Conservation (phyloP, 129 eudicot genomes). For the Ambrosia artemisiifolia region DNA sequence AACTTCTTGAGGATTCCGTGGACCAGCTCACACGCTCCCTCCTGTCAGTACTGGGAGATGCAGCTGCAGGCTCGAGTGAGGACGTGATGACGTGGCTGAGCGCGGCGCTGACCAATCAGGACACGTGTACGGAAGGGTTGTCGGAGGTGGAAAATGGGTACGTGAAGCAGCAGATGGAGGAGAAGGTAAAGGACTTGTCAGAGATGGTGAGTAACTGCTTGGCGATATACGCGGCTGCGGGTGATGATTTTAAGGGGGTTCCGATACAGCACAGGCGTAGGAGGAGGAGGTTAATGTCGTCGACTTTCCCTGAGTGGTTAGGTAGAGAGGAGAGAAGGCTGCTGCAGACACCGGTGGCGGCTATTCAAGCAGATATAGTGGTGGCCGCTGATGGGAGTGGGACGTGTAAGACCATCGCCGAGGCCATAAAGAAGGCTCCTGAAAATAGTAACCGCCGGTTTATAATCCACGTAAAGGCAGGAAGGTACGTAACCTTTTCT, state of each 20-base stretch:
- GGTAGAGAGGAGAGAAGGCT: constrained; percentile 46
- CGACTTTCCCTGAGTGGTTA: constrained; percentile 61
- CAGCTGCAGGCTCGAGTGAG: constrained; percentile 34
- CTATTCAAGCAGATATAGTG: constrained; percentile 58
- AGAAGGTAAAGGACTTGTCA: constrained; percentile 52
- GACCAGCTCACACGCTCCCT: constrained; percentile 67
- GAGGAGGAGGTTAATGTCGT: constrained; percentile 34
- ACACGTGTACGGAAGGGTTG: constrained; percentile 83
- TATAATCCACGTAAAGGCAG: constrained; percentile 80
- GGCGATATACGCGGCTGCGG: constrained; percentile 62
- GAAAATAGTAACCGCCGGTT: constrained; percentile 53
- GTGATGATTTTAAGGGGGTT: constrained; percentile 60
- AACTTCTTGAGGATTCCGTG: constrained; percentile 68
- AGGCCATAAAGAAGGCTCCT: constrained; percentile 83
- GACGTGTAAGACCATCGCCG: constrained; percentile 61
- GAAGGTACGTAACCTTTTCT: constrained; percentile 44
- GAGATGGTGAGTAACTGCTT: constrained; percentile 66
- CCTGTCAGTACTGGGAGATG: constrained; percentile 31
- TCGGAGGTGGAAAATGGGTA: constrained; percentile 36
- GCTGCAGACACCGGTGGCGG: constrained; percentile 46
- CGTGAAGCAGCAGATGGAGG: constrained; percentile 50
- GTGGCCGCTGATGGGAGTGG: constrained; percentile 82
- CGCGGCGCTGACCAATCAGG: constrained; percentile 82
- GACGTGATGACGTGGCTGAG: constrained; percentile 98
- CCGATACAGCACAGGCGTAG: constrained; percentile 74